Evolutionary conservation across 208 protist genomes (phyloP).

Genomic region (Trypanosoma scelopori): DNA sequence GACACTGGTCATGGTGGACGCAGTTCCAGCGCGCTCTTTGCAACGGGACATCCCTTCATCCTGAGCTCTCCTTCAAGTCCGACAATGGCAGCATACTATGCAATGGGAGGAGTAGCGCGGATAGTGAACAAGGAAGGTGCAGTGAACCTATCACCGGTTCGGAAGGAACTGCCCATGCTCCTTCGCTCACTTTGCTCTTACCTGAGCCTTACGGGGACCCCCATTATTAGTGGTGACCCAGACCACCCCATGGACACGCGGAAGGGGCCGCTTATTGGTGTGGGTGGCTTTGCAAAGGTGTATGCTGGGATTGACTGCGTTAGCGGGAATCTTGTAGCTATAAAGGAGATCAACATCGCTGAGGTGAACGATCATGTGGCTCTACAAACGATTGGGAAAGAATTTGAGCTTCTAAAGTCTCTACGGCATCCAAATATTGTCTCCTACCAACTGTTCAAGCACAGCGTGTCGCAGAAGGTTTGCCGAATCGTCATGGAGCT

Average conservation of each 20-base stretch:
- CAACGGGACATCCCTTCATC: neutral
- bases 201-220: conserved; percentile 55
- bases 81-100: conserved; percentile 6
- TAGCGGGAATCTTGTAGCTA: conserved; percentile 79
- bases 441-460: conserved; percentile 86
- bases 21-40: conserved; percentile 13
- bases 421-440: conserved; percentile 89
- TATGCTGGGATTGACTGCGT: conserved; percentile 81
- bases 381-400: conserved; percentile 69
- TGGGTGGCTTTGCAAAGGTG: conserved; percentile 86
- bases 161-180: conserved; percentile 48
- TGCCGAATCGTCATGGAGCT: conserved; percentile 91
- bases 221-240: conserved; percentile 68
- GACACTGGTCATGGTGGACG: neutral
- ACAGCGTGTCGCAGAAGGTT: conserved; percentile 80
- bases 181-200: conserved; percentile 57
- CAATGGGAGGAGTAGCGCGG: conserved; percentile 25
- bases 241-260: conserved; percentile 66
- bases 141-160: conserved; percentile 21
- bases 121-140: neutral
- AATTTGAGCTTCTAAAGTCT: conserved; percentile 86
- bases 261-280: conserved; percentile 71
- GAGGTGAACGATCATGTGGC: conserved; percentile 71
- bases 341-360: conserved; percentile 88
- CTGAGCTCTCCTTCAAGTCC: conserved; percentile 1